These are phyloP conservation scores for Pholiota microspora DNA, from an alignment of 768 basidiomycete genomes.

Conservation along the genomic window DNA sequence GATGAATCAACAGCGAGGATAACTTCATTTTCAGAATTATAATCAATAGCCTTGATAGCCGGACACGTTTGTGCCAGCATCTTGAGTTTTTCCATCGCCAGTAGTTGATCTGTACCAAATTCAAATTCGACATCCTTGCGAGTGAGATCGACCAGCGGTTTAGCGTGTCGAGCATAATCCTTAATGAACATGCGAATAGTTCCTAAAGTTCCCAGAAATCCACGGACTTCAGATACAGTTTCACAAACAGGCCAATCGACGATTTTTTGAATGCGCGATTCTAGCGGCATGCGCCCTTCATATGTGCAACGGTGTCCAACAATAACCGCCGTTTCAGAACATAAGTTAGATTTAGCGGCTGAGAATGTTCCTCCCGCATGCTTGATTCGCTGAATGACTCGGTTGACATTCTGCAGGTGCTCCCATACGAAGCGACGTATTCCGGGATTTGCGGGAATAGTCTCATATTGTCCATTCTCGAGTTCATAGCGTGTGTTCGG, in stretches of 20 bases:
- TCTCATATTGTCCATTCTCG: conserved; percentile 15
- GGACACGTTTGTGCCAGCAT: background rate
- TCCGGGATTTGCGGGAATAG: conserved; percentile 19
- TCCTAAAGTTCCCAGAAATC: conserved; percentile 28
- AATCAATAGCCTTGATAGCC: conserved; percentile 16
- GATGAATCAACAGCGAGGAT: conserved; percentile 22
- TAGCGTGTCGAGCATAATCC: conserved; percentile 18
- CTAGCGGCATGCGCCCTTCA: conserved; percentile 28
- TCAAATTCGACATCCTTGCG: conserved; percentile 25
- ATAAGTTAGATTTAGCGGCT: conserved; percentile 23
- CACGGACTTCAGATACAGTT: conserved; percentile 17
- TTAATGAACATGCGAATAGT: conserved; percentile 27
- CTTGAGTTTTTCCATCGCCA: conserved; percentile 16
- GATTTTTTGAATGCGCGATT: conserved; percentile 23
- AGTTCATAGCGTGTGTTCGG: conserved; percentile 20
- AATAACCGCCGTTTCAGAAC: conserved; percentile 4
- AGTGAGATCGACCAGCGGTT: conserved; percentile 24
- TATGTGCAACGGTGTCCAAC: conserved; percentile 31
- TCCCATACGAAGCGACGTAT: conserved; percentile 35
- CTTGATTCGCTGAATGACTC: conserved; percentile 30
- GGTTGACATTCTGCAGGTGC: conserved; percentile 30
- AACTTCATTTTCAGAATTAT: conserved; percentile 12
- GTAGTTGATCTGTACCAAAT: conserved; percentile 23
- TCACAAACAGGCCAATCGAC: conserved; percentile 25
- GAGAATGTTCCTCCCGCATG: conserved; percentile 32